Evolutionary conservation across 192 early-diverging fungal species (phyloP).

Genomic region (Chytriomyces hyalinus): DNA sequence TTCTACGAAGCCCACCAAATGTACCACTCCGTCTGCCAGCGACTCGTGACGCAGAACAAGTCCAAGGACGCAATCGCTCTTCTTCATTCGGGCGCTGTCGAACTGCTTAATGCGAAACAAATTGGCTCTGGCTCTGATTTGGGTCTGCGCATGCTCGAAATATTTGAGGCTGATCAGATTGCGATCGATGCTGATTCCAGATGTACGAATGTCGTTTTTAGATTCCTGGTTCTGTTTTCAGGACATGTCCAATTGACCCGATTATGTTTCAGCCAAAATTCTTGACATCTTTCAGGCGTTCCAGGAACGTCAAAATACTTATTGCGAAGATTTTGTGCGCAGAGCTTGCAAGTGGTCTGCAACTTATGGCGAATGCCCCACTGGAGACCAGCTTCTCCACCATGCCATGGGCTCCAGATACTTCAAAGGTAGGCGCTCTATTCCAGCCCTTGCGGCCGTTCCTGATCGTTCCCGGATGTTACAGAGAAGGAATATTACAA

Average conservation of each 20-base stretch:
- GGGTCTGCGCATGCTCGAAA: constrained; percentile 78
- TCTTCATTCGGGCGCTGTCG: constrained; percentile 77
- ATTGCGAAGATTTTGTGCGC: constrained; percentile 30
- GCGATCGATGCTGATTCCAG: constrained; percentile 73
- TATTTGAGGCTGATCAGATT: constrained; percentile 72
- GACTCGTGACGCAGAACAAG: constrained; percentile 86
- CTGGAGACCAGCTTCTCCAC: constrained; percentile 72
- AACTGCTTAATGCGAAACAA: constrained; percentile 81
- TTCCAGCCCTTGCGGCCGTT: constrained; percentile 48
- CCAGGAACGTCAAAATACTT: constrained; percentile 35
- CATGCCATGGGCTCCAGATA: constrained; percentile 73
- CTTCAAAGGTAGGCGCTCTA: constrained; percentile 61
- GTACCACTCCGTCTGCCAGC: constrained; percentile 89
- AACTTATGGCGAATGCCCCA: constrained; percentile 58
- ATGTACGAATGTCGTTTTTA: constrained; percentile 47
- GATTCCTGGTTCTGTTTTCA: background rate
- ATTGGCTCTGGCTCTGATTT: constrained; percentile 83
- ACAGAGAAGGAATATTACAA: constrained; percentile 74
- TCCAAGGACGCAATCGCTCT: constrained; percentile 76
- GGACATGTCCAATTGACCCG: constrained; percentile 51
- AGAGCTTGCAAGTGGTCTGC: constrained; percentile 63
- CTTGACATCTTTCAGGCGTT: constrained; percentile 40
- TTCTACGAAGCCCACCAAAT: constrained; percentile 99
- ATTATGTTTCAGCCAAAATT: constrained; percentile 59
- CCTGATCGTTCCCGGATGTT: background rate